Evolutionary conservation across 306 rosid genomes (phyloP).

Genomic region (Rubus idaeus): DNA sequence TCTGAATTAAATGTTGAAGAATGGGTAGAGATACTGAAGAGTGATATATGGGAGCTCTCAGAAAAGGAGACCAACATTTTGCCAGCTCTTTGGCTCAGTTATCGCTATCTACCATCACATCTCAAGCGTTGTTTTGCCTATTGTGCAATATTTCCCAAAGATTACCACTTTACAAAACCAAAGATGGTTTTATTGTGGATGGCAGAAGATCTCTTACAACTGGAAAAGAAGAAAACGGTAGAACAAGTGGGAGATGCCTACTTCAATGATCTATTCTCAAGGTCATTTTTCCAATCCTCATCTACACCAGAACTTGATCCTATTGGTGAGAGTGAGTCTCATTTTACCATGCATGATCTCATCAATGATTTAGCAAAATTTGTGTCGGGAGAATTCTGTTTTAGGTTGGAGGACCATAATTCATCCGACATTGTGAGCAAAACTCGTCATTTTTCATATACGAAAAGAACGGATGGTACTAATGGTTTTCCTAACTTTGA

Average conservation of each 20-base stretch:
- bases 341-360: constrained; percentile 18
- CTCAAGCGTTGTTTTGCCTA: constrained; percentile 25
- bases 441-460: constrained; percentile 8
- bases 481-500: no score
- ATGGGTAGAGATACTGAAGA: constrained; percentile 5
- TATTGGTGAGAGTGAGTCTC: background rate
- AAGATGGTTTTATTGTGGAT: constrained; percentile 34
- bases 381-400: constrained; percentile 9
- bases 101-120: constrained; percentile 17
- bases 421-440: background rate
- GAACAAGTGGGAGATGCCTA: constrained; percentile 28
- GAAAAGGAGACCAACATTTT: background rate
- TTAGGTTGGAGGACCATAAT: background rate
- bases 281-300: background rate
- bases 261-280: constrained; percentile 28
- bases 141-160: constrained; percentile 28
- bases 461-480: background rate
- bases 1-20: background rate
- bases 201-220: constrained; percentile 31
- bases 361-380: constrained; percentile 9
- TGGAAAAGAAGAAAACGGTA: background rate
- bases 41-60: background rate
- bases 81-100: constrained; percentile 23
- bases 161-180: constrained; percentile 6
- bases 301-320: background rate